Percentiles rank a stretch among this genome's conserved stretches.
Evolutionary conservation across 495 filamentous ascomycete genomes (phyloP).

Genomic region (Annulohypoxylon moriforme): DNA sequence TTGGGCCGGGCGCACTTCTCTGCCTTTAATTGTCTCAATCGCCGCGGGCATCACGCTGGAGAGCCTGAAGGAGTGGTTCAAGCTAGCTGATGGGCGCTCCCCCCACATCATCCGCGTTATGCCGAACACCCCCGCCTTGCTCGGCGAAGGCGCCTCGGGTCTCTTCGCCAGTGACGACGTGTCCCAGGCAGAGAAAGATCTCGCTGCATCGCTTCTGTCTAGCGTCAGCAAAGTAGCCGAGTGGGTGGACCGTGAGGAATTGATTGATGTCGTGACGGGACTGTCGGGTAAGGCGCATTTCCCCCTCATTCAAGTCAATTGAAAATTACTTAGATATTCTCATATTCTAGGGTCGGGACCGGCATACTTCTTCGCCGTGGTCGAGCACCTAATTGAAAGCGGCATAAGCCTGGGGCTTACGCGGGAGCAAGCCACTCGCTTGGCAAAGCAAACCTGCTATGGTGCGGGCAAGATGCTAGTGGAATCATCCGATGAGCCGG

Average conservation of each 20-base stretch:
- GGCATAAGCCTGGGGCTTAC: constrained; percentile 47
- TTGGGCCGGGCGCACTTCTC: constrained; percentile 41
- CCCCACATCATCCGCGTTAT: constrained; percentile 53
- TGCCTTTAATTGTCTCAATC: constrained; percentile 57
- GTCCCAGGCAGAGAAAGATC: constrained; percentile 47
- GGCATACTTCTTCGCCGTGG: constrained; percentile 53
- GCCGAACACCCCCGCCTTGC: constrained; percentile 55
- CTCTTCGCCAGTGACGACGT: constrained; percentile 50
- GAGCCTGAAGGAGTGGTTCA: constrained; percentile 49
- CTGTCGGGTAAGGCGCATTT: constrained; percentile 48
- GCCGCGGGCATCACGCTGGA: constrained; percentile 51
- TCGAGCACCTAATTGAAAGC: constrained; percentile 51
- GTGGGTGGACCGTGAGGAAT: constrained; percentile 52
- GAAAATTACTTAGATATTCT: constrained; percentile 16
- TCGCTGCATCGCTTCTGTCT: constrained; percentile 43
- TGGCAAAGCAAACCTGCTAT: constrained; percentile 51
- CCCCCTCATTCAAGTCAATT: not conserved
- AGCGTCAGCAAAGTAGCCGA: constrained; percentile 49
- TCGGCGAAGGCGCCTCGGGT: constrained; percentile 52
- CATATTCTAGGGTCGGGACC: constrained; percentile 48
- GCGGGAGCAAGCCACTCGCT: constrained; percentile 48
- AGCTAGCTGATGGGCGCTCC: constrained; percentile 45
- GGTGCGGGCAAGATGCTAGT: constrained; percentile 51
- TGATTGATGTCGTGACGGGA: constrained; percentile 53
- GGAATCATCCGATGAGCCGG: constrained; percentile 47